Conservation (phyloP, 441 rosid species). For the Oxalis stricta region DNA sequence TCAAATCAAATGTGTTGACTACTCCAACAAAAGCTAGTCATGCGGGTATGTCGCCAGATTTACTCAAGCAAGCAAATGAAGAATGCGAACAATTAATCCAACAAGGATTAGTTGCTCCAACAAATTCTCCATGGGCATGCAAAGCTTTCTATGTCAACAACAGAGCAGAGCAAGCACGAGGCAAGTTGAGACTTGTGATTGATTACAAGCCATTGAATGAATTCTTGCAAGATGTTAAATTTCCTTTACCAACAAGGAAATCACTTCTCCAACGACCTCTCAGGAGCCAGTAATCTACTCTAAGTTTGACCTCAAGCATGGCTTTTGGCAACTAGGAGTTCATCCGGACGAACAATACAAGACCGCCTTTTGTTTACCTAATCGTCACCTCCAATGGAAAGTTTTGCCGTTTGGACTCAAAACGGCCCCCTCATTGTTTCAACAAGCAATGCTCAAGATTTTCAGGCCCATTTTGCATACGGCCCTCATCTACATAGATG, state of each 20-base stretch:
- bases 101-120: neutral
- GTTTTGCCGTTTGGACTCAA: too few relatives aligned
- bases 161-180: neutral
- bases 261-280: too few relatives aligned
- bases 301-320: constrained; percentile 3
- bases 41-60: neutral
- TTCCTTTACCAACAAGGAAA: too few relatives aligned
- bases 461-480: neutral
- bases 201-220: constrained; percentile 4
- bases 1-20: neutral
- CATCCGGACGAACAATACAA: neutral
- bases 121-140: neutral
- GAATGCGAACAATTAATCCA: neutral
- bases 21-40: constrained; percentile 5
- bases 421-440: neutral
- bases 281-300: neutral
- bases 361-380: neutral
- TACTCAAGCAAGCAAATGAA: neutral
- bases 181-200: neutral
- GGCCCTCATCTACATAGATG: neutral
- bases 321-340: constrained; percentile 1
- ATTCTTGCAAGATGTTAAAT: neutral
- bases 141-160: constrained; percentile 2
- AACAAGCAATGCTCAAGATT: too few relatives aligned
- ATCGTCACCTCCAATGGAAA: neutral